Percentiles rank a stretch among this genome's conserved stretches.
Evolutionary conservation across 257 asterid genomes (phyloP).

Genomic region (Scutellaria baicalensis): DNA sequence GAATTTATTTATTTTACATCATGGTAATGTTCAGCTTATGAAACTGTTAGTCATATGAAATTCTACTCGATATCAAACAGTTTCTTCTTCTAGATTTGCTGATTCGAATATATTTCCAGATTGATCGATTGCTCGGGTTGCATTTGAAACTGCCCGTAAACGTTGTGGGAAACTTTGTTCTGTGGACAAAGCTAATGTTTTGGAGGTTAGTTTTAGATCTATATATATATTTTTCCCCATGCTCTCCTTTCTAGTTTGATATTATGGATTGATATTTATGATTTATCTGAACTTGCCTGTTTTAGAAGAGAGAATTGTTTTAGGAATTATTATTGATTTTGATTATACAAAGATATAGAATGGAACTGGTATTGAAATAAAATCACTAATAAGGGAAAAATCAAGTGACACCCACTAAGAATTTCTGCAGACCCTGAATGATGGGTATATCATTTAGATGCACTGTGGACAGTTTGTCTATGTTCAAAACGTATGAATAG

Average conservation of each 20-base stretch:
- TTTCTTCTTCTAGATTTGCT: not conserved
- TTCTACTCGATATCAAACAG: not conserved
- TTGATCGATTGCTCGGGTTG: conserved; percentile 96
- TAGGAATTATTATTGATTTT: not conserved
- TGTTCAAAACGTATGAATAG: no score
- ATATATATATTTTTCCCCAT: not conserved
- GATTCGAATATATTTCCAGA: conserved; percentile 39
- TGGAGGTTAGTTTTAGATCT: conserved; percentile 61
- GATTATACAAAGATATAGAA: not conserved
- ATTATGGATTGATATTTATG: not conserved
- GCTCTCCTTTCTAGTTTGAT: conserved; percentile 1
- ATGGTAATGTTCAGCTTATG: not conserved
- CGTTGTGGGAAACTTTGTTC: conserved; percentile 90
- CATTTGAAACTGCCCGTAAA: conserved; percentile 90
- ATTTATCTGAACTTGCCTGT: not conserved
- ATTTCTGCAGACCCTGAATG: not conserved
- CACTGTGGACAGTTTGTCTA: no score
- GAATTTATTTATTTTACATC: not conserved
- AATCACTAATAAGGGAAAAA: not conserved
- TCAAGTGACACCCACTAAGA: not conserved
- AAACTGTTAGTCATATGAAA: not conserved
- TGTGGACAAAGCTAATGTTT: conserved; percentile 96
- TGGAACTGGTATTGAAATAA: not conserved
- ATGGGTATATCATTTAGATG: no score
- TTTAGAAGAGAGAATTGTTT: not conserved